phyloP scores from a whole-genome alignment of 2,329 filamentous ascomycete species.

The Penicillium freii region DNA sequence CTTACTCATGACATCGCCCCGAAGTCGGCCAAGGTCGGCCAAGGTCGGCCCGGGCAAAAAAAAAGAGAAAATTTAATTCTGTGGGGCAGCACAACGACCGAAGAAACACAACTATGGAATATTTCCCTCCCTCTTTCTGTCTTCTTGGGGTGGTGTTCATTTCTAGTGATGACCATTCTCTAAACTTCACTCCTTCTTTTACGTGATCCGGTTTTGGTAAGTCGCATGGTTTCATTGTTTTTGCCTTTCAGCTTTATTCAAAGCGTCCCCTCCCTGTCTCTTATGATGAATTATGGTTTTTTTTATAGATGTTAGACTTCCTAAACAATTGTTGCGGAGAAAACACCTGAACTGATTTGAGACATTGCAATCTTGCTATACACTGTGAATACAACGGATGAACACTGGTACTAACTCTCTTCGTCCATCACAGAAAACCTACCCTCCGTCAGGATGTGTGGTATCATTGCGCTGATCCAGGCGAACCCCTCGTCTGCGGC shows the following conservation, averaged over 20 bases:
- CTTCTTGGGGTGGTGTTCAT: slow-evolving; percentile 16
- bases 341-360: slow-evolving; percentile 36
- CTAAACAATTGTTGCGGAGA: slow-evolving; percentile 45
- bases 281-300: slow-evolving; percentile 44
- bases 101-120: slow-evolving; percentile 20
- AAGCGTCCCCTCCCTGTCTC: slow-evolving; percentile 12
- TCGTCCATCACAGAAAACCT: slow-evolving; percentile 22
- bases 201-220: slow-evolving; percentile 19
- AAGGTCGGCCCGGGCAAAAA: slow-evolving; percentile 7
- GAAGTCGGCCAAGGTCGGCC: slow-evolving; percentile 7
- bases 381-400: slow-evolving; percentile 7
- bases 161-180: slow-evolving; percentile 22
- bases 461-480: slow-evolving; percentile 61
- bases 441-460: slow-evolving; percentile 54
- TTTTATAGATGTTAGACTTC: slow-evolving; percentile 53
- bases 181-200: slow-evolving; percentile 11
- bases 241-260: background rate
- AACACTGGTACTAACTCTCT: slow-evolving; percentile 16
- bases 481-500: slow-evolving; percentile 53
- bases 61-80: slow-evolving; percentile 20
- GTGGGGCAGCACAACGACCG: slow-evolving; percentile 13
- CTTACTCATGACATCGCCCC: slow-evolving; percentile 3
- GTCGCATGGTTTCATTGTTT: slow-evolving; percentile 5
- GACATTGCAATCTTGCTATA: slow-evolving; percentile 10
- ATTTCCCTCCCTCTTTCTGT: slow-evolving; percentile 18